Evolutionary conservation across 371 early-diverging fungal species (phyloP), one percentile per base, ranked within the genome.

Genomic region (Cokeromyces recurvatus): DNA sequence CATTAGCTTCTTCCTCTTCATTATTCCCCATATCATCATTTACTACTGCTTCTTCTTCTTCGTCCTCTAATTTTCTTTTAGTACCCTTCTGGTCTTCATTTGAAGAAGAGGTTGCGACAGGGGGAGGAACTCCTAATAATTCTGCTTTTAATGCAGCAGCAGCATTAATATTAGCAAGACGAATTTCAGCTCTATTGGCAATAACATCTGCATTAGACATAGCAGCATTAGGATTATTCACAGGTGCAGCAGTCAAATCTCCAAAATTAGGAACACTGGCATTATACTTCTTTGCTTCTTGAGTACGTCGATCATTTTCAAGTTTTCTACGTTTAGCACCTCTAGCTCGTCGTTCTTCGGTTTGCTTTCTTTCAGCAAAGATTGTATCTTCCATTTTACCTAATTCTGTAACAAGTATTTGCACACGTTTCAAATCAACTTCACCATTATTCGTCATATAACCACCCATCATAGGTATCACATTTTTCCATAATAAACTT

Each of bases 391-490:
- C 97, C 45, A 83, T 73, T 49, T 77, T 74, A 20, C 90, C 94
- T 17, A 97, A 75, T 40, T 91, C 90, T 15, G 78, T 74, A 50
- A 95, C 78, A 21, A 96, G 62, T 14, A 80, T 59, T 64, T 92
- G 87, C 0, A 86, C 88, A 2, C 87, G 74, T 32, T 79, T 73
- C 51, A 96, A 55, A 49, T 95, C 82, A 11, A 95, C 83, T 20
- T 84, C 80, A 7, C 98, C 97, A 49, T 81, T 78, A 36, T 87
- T 66, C 2, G 95, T 96, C 46, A 98, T 75, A 66, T 88, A 98
- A 1, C 90, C 90, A 35, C 91, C 92, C 76, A 84, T 83, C 17
- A 62, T 52, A 3, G 81, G 78, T 53, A 93, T 59, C 21, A 72
- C 64, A 20, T 78, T 68, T 59, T 94, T 93, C 93, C 95, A 98